Percentiles rank a stretch among this genome's conserved stretches.
Conservation (phyloP, 192 early-diverging fungal genomes). For the Mortierella claussenii region DNA sequence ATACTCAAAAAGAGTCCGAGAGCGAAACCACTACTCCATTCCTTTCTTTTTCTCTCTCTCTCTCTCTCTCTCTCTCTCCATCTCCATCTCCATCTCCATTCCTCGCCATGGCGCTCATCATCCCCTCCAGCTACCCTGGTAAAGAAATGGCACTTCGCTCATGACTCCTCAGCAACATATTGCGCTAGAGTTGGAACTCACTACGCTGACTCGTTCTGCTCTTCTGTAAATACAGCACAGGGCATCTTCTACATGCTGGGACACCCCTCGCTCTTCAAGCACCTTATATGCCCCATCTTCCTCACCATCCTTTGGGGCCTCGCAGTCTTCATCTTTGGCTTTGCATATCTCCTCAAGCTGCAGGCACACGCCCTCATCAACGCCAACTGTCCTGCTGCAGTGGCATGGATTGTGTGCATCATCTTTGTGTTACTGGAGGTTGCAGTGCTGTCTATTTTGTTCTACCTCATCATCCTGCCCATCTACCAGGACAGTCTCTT, state of each 20-base stretch:
- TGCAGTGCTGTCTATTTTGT: conserved; percentile 58
- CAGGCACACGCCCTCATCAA: conserved; percentile 69
- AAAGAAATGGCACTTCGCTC: not conserved
- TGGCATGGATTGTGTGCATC: conserved; percentile 69
- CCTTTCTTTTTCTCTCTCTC: not conserved
- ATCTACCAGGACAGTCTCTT: conserved; percentile 68
- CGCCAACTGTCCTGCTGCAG: conserved; percentile 62
- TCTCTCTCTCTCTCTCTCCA: not conserved
- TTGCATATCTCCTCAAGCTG: conserved; percentile 64
- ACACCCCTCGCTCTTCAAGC: conserved; percentile 54
- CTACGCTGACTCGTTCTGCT: not conserved
- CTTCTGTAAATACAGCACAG: conserved; percentile 9
- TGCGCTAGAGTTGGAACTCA: not conserved
- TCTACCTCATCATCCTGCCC: conserved; percentile 68
- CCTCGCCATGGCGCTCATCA: conserved; percentile 10
- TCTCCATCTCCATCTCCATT: not conserved
- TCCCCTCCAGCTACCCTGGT: conserved; percentile 47
- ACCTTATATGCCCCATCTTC: conserved; percentile 63
- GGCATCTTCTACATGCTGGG: conserved; percentile 57
- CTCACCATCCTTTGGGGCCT: conserved; percentile 60
- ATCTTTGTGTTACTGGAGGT: conserved; percentile 71
- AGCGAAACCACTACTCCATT: too few relatives aligned
- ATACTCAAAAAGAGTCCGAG: too few relatives aligned
- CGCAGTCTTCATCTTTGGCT: conserved; percentile 57
- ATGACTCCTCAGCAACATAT: not conserved